Evolutionary conservation across 2,329 filamentous ascomycete species (phyloP).

Genomic region (Tolypocladium guangdongense): DNA sequence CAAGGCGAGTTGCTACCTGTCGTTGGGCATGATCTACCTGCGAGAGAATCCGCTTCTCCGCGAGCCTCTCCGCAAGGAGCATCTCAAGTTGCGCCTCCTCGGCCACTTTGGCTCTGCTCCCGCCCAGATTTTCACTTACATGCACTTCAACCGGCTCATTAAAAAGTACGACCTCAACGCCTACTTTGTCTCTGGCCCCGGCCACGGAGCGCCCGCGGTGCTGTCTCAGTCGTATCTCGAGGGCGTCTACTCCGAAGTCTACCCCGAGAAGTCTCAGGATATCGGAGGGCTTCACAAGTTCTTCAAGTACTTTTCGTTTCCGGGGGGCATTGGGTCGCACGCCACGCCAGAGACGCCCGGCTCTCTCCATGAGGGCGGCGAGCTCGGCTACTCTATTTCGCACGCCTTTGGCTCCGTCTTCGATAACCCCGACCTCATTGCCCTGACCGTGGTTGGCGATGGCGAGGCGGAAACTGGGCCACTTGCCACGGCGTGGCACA

Average conservation of each 20-base stretch:
- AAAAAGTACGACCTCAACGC: constrained; percentile 67
- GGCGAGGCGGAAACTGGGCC: constrained; percentile 75
- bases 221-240: constrained; percentile 69
- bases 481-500: constrained; percentile 70
- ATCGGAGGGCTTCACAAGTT: constrained; percentile 59
- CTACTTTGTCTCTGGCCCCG: constrained; percentile 65
- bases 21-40: constrained; percentile 72
- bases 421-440: constrained; percentile 63
- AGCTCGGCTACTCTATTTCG: constrained; percentile 71
- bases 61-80: constrained; percentile 55
- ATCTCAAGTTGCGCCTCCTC: constrained; percentile 63
- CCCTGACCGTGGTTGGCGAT: constrained; percentile 68
- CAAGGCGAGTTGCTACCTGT: constrained; percentile 63
- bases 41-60: constrained; percentile 61
- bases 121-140: constrained; percentile 72
- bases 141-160: constrained; percentile 74
- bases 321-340: constrained; percentile 67
- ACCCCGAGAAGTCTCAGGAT: constrained; percentile 61
- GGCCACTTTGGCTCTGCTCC: constrained; percentile 73
- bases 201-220: constrained; percentile 67
- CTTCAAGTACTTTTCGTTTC: constrained; percentile 78
- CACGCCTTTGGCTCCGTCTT: constrained; percentile 71
- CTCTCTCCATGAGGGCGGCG: constrained; percentile 67
- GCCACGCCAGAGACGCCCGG: constrained; percentile 71
- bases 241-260: constrained; percentile 67